Percentiles rank a stretch among this genome's conserved stretches.
phyloP scores from a whole-genome alignment of 1,139 yeast genomes.

The Scheffersomyces segobiensis region DNA sequence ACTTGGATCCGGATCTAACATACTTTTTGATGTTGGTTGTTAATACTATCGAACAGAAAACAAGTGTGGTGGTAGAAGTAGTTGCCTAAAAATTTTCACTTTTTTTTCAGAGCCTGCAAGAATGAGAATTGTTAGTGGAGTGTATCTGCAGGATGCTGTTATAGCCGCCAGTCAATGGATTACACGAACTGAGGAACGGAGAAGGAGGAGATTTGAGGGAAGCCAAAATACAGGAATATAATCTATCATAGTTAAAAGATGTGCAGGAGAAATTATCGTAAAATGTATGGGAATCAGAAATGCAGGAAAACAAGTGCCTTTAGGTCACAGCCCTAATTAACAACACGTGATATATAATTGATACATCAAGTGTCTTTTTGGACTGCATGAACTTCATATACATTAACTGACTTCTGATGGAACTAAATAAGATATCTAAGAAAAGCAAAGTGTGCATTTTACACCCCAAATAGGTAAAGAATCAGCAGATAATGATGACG shows the following conservation, averaged over 20 bases:
- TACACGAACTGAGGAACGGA: neutral
- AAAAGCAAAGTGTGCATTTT: neutral
- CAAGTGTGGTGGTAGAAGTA: neutral
- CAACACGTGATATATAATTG: conserved; percentile 12
- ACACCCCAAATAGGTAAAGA: neutral
- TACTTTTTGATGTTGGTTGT: conserved; percentile 16
- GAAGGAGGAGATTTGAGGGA: neutral
- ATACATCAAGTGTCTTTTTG: neutral
- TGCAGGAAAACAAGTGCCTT: neutral
- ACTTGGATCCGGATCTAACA: conserved; percentile 7
- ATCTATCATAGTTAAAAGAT: neutral
- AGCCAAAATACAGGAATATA: neutral
- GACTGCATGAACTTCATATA: neutral
- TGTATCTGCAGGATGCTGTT: neutral
- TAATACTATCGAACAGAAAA: neutral
- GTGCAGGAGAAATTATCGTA: neutral
- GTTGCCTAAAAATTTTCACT: neutral
- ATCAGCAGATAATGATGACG: neutral
- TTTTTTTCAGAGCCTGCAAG: neutral
- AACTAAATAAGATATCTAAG: neutral
- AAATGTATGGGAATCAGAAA: neutral
- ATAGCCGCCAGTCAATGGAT: neutral
- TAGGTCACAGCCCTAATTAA: conserved; percentile 16
- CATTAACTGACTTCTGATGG: neutral
- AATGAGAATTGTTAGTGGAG: neutral